Evolutionary conservation across 2,329 filamentous ascomycete genomes (phyloP).

Genomic region (Pseudomassariella vexata): DNA sequence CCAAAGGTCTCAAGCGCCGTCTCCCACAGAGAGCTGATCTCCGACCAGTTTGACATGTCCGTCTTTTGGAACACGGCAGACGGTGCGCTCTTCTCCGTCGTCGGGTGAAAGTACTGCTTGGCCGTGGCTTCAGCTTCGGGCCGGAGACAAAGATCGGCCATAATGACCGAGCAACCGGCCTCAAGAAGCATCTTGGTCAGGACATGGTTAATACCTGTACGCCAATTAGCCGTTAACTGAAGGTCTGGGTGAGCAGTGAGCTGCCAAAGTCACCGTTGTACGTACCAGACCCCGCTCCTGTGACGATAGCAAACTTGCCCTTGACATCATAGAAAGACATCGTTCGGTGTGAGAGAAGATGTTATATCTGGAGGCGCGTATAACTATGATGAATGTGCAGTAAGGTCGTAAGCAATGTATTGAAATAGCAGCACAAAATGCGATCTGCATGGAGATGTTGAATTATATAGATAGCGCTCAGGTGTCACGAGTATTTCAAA

Average conservation of each 20-base stretch:
- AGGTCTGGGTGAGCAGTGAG: not conserved
- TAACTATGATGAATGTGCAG: too few species aligned
- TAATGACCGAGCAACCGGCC: constrained; percentile 18
- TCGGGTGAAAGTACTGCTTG: constrained; percentile 8
- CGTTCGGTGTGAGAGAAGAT: too few species aligned
- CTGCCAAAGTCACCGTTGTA: too few species aligned
- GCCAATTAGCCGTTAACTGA: too few species aligned
- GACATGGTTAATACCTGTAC: constrained; percentile 13
- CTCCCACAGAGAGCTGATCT: constrained; percentile 17
- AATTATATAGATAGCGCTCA: too few species aligned
- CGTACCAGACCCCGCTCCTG: constrained; percentile 1
- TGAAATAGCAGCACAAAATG: too few species aligned
- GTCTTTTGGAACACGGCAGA: constrained; percentile 7
- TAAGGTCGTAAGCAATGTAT: too few species aligned
- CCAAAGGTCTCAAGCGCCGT: constrained; percentile 10
- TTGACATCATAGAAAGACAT: constrained; percentile 1
- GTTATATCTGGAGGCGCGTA: too few species aligned
- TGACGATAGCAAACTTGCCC: constrained; percentile 1
- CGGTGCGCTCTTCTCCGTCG: constrained; percentile 1
- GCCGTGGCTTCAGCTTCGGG: constrained; percentile 15
- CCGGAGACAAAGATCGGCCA: constrained; percentile 18
- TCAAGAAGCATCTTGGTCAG: constrained; percentile 14
- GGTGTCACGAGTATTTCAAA: too few species aligned
- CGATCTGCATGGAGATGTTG: too few species aligned
- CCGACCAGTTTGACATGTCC: constrained; percentile 16